Base-by-base conservation (phyloP, 352 stramenopile species). In the Phytophthora megakarya region DNA sequence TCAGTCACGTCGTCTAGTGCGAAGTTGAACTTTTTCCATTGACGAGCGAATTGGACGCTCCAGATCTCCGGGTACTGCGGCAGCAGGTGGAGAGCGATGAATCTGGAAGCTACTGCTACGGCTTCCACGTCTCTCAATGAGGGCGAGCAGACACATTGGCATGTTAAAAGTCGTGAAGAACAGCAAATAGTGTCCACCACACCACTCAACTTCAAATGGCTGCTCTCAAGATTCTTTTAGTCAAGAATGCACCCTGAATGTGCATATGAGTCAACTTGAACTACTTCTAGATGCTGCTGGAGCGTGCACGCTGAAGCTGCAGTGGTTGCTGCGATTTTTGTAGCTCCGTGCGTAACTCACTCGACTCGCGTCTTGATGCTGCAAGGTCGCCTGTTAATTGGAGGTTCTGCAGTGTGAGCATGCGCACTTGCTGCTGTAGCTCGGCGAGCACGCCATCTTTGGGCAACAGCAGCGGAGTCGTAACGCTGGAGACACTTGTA, bases 381-480 rank as follows among this genome's bases (percentile, higher is more conserved):
- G 72, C 72, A 3, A 93, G 64, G 33, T 90, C 75, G 11, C 73
- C 66, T 39, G 72, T 68, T 25, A 93, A 72, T 11, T 72, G 76
- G 32, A 75, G 72, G 61, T 93, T 93, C 53, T 93, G 84, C 37
- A 80, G 62, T 21, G 78, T 68, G 22, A 93, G 72, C 60, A 84
- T 78, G 16, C 81, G 72, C 53, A 90, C 70, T 28, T 90, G 80
- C 25, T 85, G 67, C 57, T 90, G 78, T 40, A 86, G 57, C 50
- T 88, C 76, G 45, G 68, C 48, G 8, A 83, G 45, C 18, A 80
- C 70, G 23, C 68, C 61, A 39, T 74, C 37, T 16, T 58, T 71
- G 5, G 75, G 60, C 22, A 75, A 52, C 16, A 74, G 51, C 0
- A 49, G 22, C 3, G 59, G 21, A 19, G 46, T 42, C 18, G 33